Evolutionary conservation across 257 asterid genomes (phyloP), one percentile per base, ranked within the genome.

Genomic region (Vinca minor): DNA sequence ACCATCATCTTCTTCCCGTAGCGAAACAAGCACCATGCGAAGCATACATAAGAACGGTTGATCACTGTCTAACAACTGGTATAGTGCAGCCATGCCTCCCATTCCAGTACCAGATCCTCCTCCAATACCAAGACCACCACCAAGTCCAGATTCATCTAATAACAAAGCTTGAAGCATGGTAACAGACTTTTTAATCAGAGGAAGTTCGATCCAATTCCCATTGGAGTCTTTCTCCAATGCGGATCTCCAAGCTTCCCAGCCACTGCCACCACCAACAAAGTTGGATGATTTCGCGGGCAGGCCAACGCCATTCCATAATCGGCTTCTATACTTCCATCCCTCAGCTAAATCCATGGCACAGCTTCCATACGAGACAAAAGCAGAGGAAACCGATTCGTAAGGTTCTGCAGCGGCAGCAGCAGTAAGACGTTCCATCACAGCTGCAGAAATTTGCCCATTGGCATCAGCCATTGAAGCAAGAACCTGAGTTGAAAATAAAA

Each of bases 91-190:
- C 96, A 89, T 87, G 70, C 95, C 96, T 73, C 98, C 98, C 98
- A 92, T 92, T 71, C 98, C 98, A 72, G 98, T 92, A 73, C 98
- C 98, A 77, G 98, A 89, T 66, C 98, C 98, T 78, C 98, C 98
- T 69, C 98, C 97, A 70, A 92, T 89, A 67, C 98, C 98, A 59
- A 92, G 87, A 67, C 98, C 98, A 4, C 98, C 98, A 60, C 98
- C 98, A 69, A 87, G 87, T 39, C 95, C 96, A 67, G 98, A 87
- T 74, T 92, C 97, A 74, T 92, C 96, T 71, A 89, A 84, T 71
- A 92, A 69, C 86, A 92, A 77, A 65, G 98, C 92, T 74, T 92
- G 95, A 77, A 92, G 96, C 98, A 92, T 92, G 59, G 78, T 70
- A 71, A 92, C 96, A 29, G 97, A 89, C 80, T 92, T 89, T 68